phyloP scores from a whole-genome alignment of 129 eudicot species.

The Pulicaria dysenterica region DNA sequence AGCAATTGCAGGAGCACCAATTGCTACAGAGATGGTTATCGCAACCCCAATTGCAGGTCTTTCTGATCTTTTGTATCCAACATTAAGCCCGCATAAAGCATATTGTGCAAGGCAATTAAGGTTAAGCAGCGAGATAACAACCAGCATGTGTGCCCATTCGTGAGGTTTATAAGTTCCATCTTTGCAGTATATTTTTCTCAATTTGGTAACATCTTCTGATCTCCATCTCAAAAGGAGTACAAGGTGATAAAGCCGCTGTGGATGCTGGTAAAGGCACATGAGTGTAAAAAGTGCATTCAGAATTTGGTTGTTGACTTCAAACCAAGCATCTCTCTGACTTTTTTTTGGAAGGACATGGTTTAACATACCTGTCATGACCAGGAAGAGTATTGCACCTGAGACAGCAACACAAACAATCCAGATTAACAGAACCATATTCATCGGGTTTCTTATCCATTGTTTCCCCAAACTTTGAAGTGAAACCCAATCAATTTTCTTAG shows the following conservation, averaged over 20 bases:
- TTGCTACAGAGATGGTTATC: constrained; percentile 70
- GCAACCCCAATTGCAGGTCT: constrained; percentile 90
- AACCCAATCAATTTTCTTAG: constrained; percentile 67
- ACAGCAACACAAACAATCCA: constrained; percentile 86
- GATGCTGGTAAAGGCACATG: constrained; percentile 92
- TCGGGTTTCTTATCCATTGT: constrained; percentile 85
- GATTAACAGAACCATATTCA: constrained; percentile 76
- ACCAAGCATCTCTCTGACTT: constrained; percentile 81
- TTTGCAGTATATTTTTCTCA: constrained; percentile 81
- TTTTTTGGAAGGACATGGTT: constrained; percentile 73
- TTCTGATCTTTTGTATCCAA: constrained; percentile 72
- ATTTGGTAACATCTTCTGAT: constrained; percentile 63
- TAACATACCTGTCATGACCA: constrained; percentile 95
- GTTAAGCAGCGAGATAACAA: constrained; percentile 66
- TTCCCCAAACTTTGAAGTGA: constrained; percentile 47
- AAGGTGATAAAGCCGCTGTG: constrained; percentile 71
- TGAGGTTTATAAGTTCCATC: constrained; percentile 90
- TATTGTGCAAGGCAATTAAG: constrained; percentile 92
- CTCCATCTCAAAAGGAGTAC: constrained; percentile 81
- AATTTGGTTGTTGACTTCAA: constrained; percentile 93
- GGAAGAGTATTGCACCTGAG: constrained; percentile 86
- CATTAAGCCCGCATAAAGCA: constrained; percentile 80
- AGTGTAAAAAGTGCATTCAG: constrained; percentile 89
- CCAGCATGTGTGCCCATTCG: constrained; percentile 96
- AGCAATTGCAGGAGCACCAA: constrained; percentile 92